These are phyloP conservation scores for Sclerotinia subarctica DNA, from an alignment of 2,329 filamentous ascomycete species.

Conservation along the genomic window DNA sequence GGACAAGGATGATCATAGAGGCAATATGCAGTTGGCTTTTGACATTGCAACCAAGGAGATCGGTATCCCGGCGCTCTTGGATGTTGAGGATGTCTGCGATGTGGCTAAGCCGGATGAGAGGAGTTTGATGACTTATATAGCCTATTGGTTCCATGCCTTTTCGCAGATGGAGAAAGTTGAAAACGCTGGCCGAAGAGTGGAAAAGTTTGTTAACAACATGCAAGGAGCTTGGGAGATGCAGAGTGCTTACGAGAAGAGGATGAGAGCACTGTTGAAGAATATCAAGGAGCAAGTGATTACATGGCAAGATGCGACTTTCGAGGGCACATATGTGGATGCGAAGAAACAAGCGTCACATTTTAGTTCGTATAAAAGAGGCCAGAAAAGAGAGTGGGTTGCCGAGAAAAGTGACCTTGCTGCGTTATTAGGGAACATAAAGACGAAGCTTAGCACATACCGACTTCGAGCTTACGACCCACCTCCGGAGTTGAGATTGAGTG, in stretches of 20 bases:
- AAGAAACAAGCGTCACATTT: slow-evolving; percentile 83
- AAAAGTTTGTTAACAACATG: slow-evolving; percentile 99
- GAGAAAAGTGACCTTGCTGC: slow-evolving; percentile 96
- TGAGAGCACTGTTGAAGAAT: slow-evolving; percentile 74
- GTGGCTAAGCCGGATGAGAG: slow-evolving; percentile 94
- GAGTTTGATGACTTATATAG: slow-evolving; percentile 98
- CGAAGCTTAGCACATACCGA: slow-evolving; percentile 92
- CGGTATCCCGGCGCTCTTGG: slow-evolving; percentile 89
- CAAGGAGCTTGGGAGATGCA: slow-evolving; percentile 99
- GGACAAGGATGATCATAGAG: slow-evolving; percentile 89
- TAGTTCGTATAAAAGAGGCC: slow-evolving; percentile 81
- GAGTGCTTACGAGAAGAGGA: slow-evolving; percentile 87
- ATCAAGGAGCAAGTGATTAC: slow-evolving; percentile 69
- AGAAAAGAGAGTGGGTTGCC: slow-evolving; percentile 93
- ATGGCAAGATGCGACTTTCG: slow-evolving; percentile 80
- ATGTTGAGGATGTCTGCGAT: slow-evolving; percentile 97
- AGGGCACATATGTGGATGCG: slow-evolving; percentile 88
- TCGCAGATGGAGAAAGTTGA: slow-evolving; percentile 99
- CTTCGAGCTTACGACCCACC: slow-evolving; percentile 89
- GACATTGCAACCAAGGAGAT: slow-evolving; percentile 96
- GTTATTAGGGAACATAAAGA: slow-evolving; percentile 96
- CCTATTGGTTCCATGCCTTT: slow-evolving; percentile 99
- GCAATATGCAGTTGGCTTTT: slow-evolving; percentile 98
- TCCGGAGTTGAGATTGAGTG: slow-evolving; percentile 74
- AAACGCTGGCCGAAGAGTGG: slow-evolving; percentile 90